These are phyloP conservation scores for Aphanoascus verrucosus DNA, from an alignment of 2,329 filamentous ascomycete species.

Conservation along the genomic window DNA sequence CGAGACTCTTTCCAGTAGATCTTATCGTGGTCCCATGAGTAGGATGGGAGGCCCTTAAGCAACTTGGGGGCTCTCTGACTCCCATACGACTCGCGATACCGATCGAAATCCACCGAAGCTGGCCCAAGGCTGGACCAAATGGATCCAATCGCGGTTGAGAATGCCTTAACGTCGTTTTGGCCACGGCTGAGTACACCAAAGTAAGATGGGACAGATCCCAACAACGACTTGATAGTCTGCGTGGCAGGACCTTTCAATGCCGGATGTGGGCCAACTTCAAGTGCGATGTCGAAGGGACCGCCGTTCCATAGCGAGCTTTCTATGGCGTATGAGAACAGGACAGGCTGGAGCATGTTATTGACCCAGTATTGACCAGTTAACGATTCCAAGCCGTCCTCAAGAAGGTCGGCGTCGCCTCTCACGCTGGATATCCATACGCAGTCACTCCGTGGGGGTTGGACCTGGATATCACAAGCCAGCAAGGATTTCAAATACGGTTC, in stretches of 20 bases:
- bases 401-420: constrained; percentile 10
- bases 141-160: constrained; percentile 19
- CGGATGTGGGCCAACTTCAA: constrained; percentile 27
- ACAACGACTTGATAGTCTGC: constrained; percentile 1
- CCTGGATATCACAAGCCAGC: background rate
- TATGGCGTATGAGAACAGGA: constrained; percentile 28
- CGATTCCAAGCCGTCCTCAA: constrained; percentile 18
- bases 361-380: constrained; percentile 27
- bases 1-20: constrained; percentile 14
- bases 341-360: constrained; percentile 29
- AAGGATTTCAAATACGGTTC: constrained; percentile 15
- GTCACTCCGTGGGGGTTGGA: background rate
- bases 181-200: constrained; percentile 13
- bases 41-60: constrained; percentile 12
- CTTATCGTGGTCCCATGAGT: constrained; percentile 16
- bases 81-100: background rate
- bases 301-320: background rate
- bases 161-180: constrained; percentile 13
- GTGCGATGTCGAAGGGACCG: background rate
- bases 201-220: constrained; percentile 12
- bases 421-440: constrained; percentile 25
- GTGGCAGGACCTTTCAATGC: constrained; percentile 24
- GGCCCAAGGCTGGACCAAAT: constrained; percentile 13
- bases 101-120: constrained; percentile 13
- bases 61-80: background rate